These are phyloP conservation scores for Orbilia blumenaviensis DNA, from an alignment of 2,329 filamentous ascomycete genomes.

Conservation along the genomic window DNA sequence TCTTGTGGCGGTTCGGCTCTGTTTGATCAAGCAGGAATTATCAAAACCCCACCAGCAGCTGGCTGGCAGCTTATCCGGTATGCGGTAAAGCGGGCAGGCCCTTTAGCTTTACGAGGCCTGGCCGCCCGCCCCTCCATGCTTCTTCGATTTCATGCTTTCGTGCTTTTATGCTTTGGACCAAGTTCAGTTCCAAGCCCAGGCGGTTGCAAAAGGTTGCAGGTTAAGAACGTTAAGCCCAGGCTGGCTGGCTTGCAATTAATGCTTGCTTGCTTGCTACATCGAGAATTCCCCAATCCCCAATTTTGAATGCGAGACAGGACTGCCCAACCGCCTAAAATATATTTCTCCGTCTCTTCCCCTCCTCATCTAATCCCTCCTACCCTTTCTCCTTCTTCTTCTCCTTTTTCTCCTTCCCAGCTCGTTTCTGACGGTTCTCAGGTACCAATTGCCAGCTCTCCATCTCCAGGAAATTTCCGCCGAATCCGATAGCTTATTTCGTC, in stretches of 20 bases:
- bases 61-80: slow-evolving; percentile 32
- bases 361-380: not conserved
- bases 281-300: slow-evolving; percentile 17
- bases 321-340: slow-evolving; percentile 47
- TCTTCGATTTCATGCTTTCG: too few relatives aligned
- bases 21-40: slow-evolving; percentile 9
- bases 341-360: slow-evolving; percentile 43
- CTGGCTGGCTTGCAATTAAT: too few relatives aligned
- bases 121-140: not conserved
- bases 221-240: not conserved
- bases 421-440: slow-evolving; percentile 27
- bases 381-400: slow-evolving; percentile 2
- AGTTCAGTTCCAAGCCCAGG: not conserved
- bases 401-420: slow-evolving; percentile 6
- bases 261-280: not conserved
- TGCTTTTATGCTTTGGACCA: too few relatives aligned
- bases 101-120: slow-evolving; percentile 1
- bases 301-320: not conserved
- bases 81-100: slow-evolving; percentile 26
- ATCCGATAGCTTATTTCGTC: slow-evolving; percentile 3
- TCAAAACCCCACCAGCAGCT: slow-evolving; percentile 26
- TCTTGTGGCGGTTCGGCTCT: slow-evolving; percentile 12
- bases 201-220: not conserved
- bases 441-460: slow-evolving; percentile 17
- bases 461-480: not conserved